These are phyloP conservation scores for Diaporthe sp. DNA, from an alignment of 2,329 filamentous ascomycete genomes.

Conservation along the genomic window DNA sequence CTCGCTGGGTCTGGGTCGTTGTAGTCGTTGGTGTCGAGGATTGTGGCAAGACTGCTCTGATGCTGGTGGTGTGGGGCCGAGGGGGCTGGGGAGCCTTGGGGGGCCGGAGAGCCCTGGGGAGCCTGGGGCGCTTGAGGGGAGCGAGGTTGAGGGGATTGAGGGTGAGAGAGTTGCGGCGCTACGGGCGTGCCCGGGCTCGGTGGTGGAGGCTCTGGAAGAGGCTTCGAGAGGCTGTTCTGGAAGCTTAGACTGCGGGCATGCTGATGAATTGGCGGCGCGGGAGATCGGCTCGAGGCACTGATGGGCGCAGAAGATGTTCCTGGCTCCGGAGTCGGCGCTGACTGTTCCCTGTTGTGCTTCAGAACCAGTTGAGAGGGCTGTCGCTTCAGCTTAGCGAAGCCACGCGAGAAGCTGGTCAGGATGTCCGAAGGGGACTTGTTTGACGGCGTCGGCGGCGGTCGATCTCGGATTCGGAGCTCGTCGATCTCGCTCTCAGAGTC, in stretches of 20 bases:
- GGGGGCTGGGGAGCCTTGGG: conserved; percentile 6
- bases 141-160: conserved; percentile 31
- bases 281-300: conserved; percentile 41
- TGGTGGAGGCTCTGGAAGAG: conserved; percentile 66
- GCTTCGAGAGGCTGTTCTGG: conserved; percentile 71
- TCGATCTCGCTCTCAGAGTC: conserved; percentile 59
- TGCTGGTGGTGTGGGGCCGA: conserved; percentile 38
- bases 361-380: conserved; percentile 60
- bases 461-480: conserved; percentile 47
- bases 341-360: conserved; percentile 48
- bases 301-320: conserved; percentile 49
- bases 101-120: conserved; percentile 7
- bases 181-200: conserved; percentile 52
- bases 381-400: conserved; percentile 58
- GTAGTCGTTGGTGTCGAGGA: conserved; percentile 51
- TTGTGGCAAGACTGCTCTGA: conserved; percentile 50
- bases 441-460: conserved; percentile 51
- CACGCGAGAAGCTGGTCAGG: conserved; percentile 66
- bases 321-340: conserved; percentile 46
- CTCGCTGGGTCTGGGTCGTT: conserved; percentile 38
- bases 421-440: conserved; percentile 61
- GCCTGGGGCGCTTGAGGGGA: conserved; percentile 7
- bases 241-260: conserved; percentile 69
- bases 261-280: conserved; percentile 49
- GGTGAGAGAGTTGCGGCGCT: conserved; percentile 45